Base-by-base conservation (phyloP, 2,329 filamentous ascomycete genomes). In the Aspergillus carbonarius region DNA sequence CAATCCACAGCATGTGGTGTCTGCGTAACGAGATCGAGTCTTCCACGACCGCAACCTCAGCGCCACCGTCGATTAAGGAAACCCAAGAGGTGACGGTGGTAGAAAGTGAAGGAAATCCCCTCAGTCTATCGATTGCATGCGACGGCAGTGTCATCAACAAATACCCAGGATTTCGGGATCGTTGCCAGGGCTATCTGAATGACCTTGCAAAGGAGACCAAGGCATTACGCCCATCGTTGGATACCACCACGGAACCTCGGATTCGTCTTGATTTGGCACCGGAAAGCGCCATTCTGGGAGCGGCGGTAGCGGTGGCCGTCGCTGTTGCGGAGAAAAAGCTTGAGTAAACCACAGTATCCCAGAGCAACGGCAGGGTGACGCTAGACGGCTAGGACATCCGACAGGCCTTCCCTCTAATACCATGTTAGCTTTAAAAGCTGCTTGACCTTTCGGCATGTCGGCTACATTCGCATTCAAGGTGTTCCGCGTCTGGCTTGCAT, bases 1-100 rank as follows among this genome's bases (percentile, higher is more conserved):
- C 83, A 2, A 83, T 88, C 27, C 85, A 88, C 68, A 84, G 85
- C 30, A 77, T 88, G 37, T 88, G 85, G 82, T 76, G 74, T 12
- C 72, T 88, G 13, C 79, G 82, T 57, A 82, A 80, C 39, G 75
- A 79, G 15, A 75, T 76, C 8, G 83, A 86, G 63, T 78, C 68
- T 54, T 65, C 72, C 9, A 51, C 61, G 8, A 37, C 47, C 3
- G 49, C 58, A 18, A 57, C 64, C 7, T 63, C 69, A 1, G 64
- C 66, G 4, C 62, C 67, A 4, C 61, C 65, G 1, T 61, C 64
- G 8, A 60, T 55, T 50, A 75, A 73, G 53, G 70, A 70, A 34
- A 55, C 63, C 0, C 66, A 72, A n/a, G 70, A 71, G 54, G 61
- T 76, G 34, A 76, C 72, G 4, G 66, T 76, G 5, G 59, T 71